phyloP scores from a whole-genome alignment of 139 green algal genomes.

The Closterium sp. region DNA sequence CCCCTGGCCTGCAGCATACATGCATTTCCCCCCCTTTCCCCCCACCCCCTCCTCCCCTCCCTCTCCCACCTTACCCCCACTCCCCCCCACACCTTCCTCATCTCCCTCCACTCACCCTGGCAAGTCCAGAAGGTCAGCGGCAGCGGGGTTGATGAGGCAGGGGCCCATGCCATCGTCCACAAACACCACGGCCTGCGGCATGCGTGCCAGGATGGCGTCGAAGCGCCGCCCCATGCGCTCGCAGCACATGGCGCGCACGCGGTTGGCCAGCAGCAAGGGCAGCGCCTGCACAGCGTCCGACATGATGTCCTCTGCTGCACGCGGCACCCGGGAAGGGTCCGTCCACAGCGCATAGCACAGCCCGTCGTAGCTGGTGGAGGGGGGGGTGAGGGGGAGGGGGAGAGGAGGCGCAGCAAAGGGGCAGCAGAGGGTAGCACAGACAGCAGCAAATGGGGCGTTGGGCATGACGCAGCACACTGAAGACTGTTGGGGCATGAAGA shows the following conservation, averaged over 20 bases:
- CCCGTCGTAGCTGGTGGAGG: slow-evolving; percentile 34
- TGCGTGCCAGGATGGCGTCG: slow-evolving; percentile 45
- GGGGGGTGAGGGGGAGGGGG: neutral
- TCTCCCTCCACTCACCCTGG: neutral
- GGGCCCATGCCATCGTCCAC: slow-evolving; percentile 41
- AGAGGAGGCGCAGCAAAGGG: neutral
- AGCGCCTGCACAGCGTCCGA: slow-evolving; percentile 36
- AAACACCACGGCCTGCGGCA: slow-evolving; percentile 50
- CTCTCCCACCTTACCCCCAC: neutral
- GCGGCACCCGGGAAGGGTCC: slow-evolving; percentile 10
- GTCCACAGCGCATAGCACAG: slow-evolving; percentile 46
- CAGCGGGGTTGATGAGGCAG: slow-evolving; percentile 46
- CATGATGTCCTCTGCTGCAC: slow-evolving; percentile 39
- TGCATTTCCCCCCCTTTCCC: neutral
- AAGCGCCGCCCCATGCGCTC: slow-evolving; percentile 46
- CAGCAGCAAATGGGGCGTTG: too few species aligned
- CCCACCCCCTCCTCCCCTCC: neutral
- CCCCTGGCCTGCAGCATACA: neutral
- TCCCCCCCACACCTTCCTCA: neutral
- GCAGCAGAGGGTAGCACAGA: too few species aligned
- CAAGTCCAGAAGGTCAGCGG: slow-evolving; percentile 33
- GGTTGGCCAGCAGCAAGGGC: slow-evolving; percentile 41
- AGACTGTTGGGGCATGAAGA: neutral
- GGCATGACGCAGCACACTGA: too few species aligned
- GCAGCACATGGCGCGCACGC: slow-evolving; percentile 40